phyloP scores from a whole-genome alignment of 2,329 filamentous ascomycete genomes.

The Aspergillus awamori region DNA sequence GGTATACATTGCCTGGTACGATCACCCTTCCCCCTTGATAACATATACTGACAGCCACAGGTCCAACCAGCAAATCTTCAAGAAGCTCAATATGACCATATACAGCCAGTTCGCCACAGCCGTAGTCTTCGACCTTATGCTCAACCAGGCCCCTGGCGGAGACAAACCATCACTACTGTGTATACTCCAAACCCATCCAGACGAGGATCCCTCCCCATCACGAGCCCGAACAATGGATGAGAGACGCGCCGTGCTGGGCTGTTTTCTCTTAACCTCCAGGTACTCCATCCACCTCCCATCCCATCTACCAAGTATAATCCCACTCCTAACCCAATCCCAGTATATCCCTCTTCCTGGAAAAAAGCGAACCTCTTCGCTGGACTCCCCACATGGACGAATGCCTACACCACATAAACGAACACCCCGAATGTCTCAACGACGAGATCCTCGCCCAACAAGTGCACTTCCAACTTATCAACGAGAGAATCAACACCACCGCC shows the following conservation, averaged over 20 bases:
- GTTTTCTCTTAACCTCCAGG: slow-evolving; percentile 50
- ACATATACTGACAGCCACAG: background rate
- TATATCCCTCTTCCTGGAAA: slow-evolving; percentile 48
- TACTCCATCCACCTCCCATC: slow-evolving; percentile 18
- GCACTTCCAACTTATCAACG: slow-evolving; percentile 22
- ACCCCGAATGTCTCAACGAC: slow-evolving; percentile 55
- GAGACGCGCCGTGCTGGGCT: slow-evolving; percentile 52
- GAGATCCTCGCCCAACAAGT: slow-evolving; percentile 45
- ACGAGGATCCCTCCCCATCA: background rate
- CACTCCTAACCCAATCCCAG: slow-evolving; percentile 32
- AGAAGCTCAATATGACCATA: slow-evolving; percentile 18
- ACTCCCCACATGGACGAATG: slow-evolving; percentile 62
- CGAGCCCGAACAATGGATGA: slow-evolving; percentile 50
- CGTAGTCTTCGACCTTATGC: slow-evolving; percentile 20
- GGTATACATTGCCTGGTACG: slow-evolving; percentile 48
- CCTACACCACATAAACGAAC: slow-evolving; percentile 50
- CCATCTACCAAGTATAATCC: background rate
- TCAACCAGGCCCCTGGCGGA: slow-evolving; percentile 9
- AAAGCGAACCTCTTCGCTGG: slow-evolving; percentile 59
- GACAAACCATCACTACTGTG: slow-evolving; percentile 2
- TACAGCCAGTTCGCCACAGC: slow-evolving; percentile 15
- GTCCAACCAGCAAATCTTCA: slow-evolving; percentile 15
- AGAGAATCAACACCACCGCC: slow-evolving; percentile 3
- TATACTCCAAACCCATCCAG: background rate
- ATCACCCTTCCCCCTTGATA: background rate